Conservation (phyloP, 495 filamentous ascomycete genomes). For the Penicillium pulvis region DNA sequence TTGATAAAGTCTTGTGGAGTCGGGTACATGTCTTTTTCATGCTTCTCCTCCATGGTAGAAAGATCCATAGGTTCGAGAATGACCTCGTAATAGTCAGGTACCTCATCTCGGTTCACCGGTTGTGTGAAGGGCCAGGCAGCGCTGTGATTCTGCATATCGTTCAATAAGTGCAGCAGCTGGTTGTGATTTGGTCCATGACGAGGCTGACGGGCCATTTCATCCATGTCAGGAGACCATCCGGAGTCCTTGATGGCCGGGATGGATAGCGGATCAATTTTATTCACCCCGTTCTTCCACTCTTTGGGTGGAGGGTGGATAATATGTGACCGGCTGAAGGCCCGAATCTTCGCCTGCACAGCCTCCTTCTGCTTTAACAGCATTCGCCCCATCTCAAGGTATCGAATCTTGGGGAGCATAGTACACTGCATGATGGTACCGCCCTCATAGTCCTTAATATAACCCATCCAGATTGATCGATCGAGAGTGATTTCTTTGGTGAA, state of each 20-base stretch:
- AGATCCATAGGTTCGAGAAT: constrained; percentile 99
- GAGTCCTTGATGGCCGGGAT: constrained; percentile 84
- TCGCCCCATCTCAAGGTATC: constrained; percentile 89
- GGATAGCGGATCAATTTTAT: constrained; percentile 76
- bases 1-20: constrained; percentile 91
- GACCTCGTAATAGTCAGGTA: constrained; percentile 96
- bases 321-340: constrained; percentile 85
- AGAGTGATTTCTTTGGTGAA: constrained; percentile 99
- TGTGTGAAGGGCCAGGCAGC: constrained; percentile 92
- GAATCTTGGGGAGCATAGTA: constrained; percentile 91
- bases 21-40: constrained; percentile 89
- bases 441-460: constrained; percentile 99
- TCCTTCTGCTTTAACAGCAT: constrained; percentile 99
- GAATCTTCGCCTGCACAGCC: constrained; percentile 89
- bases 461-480: constrained; percentile 92
- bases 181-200: constrained; percentile 97
- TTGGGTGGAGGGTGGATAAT: constrained; percentile 82
- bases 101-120: constrained; percentile 93
- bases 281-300: constrained; percentile 72
- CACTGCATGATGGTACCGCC: constrained; percentile 99
- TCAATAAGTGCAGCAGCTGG: constrained; percentile 87
- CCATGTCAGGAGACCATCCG: constrained; percentile 97
- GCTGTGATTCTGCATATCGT: constrained; percentile 91
- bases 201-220: constrained; percentile 93
- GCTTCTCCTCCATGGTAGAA: constrained; percentile 91